A percentile compares a stretch with the other conserved stretches of the same genome.
Conservation (phyloP, 805 yeast species). For the Sungouiozyma intestinalis region DNA sequence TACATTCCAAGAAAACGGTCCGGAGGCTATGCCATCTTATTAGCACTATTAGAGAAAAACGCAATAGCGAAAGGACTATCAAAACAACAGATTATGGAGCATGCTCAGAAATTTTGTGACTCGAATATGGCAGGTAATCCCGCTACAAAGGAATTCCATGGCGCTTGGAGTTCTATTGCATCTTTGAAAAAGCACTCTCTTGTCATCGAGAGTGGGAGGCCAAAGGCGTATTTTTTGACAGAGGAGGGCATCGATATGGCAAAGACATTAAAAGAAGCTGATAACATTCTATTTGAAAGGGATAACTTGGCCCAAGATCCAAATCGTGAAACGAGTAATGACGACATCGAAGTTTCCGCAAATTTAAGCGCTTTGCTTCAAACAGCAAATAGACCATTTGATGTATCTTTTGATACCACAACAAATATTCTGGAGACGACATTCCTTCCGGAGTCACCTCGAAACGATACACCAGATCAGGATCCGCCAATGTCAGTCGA, state of each 20-base stretch:
- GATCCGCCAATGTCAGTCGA: background rate
- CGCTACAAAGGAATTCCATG: conserved; percentile 49
- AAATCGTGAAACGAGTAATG: conserved; percentile 2
- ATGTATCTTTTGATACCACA: background rate
- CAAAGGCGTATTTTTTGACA: conserved; percentile 51
- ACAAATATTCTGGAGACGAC: conserved; percentile 11
- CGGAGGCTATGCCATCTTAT: conserved; percentile 75
- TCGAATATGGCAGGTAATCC: conserved; percentile 51
- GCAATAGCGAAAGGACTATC: conserved; percentile 44
- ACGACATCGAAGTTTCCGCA: conserved; percentile 13
- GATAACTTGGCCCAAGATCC: conserved; percentile 6
- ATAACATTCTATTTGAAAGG: conserved; percentile 26
- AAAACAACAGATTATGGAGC: conserved; percentile 44
- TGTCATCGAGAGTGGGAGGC: conserved; percentile 45
- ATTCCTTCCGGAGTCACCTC: conserved; percentile 4
- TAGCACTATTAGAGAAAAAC: conserved; percentile 46
- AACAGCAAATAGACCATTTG: background rate
- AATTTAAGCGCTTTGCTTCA: conserved; percentile 12
- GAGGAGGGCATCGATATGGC: conserved; percentile 64
- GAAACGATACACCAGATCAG: background rate
- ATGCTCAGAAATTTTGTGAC: conserved; percentile 48
- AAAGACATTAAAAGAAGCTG: conserved; percentile 39
- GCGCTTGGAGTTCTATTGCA: conserved; percentile 68
- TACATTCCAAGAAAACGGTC: conserved; percentile 69
- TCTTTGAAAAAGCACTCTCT: conserved; percentile 51